Conservation (phyloP, 2,329 filamentous ascomycete genomes). For the Microdochium nivale region DNA sequence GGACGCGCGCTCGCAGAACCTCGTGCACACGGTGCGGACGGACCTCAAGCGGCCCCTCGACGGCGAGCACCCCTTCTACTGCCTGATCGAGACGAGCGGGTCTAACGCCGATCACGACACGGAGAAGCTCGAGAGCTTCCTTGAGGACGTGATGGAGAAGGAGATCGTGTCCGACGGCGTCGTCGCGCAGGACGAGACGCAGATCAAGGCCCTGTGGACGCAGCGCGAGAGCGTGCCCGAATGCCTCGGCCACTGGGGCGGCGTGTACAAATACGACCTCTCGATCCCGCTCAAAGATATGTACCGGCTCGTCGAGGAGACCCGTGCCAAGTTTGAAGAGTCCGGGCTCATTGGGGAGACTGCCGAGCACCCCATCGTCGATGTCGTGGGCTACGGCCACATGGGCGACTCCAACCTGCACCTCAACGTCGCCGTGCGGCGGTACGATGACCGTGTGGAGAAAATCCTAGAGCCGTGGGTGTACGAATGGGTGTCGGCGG, state of each 20-base stretch:
- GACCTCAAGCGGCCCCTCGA: conserved; percentile 75
- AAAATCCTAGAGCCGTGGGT: conserved; percentile 86
- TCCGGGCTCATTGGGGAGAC: conserved; percentile 72
- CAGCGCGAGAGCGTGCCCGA: conserved; percentile 94
- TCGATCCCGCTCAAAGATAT: conserved; percentile 85
- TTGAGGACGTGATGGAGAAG: conserved; percentile 84
- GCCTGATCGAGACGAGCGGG: conserved; percentile 90
- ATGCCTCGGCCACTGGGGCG: conserved; percentile 79
- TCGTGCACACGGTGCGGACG: conserved; percentile 63
- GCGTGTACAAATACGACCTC: conserved; percentile 97
- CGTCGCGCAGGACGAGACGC: conserved; percentile 87
- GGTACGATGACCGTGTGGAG: conserved; percentile 84
- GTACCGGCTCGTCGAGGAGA: conserved; percentile 84
- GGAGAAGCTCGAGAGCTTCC: conserved; percentile 81
- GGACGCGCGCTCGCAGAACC: conserved; percentile 73
- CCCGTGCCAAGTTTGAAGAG: conserved; percentile 59
- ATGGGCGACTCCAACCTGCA: conserved; percentile 98
- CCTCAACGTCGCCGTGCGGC: conserved; percentile 75
- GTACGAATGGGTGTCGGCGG: conserved; percentile 90
- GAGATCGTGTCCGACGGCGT: conserved; percentile 86
- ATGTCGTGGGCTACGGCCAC: conserved; percentile 93
- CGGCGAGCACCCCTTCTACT: conserved; percentile 85
- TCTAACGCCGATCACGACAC: conserved; percentile 90
- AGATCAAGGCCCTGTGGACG: conserved; percentile 75
- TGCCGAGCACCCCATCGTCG: conserved; percentile 69